These are phyloP conservation scores for Venturia asperata DNA, from an alignment of 2,329 filamentous ascomycete genomes.

Conservation along the genomic window DNA sequence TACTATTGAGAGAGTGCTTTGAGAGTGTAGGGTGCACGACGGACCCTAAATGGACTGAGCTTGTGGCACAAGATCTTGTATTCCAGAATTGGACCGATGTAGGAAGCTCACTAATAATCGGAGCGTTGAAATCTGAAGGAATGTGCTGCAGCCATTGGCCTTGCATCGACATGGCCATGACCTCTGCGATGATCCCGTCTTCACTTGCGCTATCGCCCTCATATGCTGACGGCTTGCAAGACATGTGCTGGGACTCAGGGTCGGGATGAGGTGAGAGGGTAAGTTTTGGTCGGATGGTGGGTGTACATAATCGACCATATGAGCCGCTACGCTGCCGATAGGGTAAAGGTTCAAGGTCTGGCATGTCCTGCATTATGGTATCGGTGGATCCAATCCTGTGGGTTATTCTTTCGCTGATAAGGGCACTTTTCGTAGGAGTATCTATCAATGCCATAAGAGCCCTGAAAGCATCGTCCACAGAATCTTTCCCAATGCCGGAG, in stretches of 20 bases:
- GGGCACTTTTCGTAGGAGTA: neutral
- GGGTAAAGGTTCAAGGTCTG: neutral
- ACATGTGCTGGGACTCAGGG: neutral
- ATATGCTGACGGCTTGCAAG: neutral
- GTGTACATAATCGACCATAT: neutral
- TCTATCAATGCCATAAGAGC: conserved; percentile 2
- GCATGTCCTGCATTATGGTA: neutral
- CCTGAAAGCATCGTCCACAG: conserved; percentile 1
- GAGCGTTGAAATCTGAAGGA: neutral
- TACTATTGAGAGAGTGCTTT: neutral
- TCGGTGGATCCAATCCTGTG: neutral
- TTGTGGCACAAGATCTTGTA: neutral
- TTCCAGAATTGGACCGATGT: neutral
- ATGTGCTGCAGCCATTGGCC: neutral
- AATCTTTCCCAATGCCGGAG: neutral
- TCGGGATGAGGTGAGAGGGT: neutral
- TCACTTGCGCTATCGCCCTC: neutral
- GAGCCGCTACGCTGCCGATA: neutral
- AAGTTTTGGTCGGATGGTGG: neutral
- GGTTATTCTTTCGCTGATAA: neutral
- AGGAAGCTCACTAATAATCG: neutral
- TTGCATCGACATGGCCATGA: neutral
- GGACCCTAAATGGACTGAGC: neutral
- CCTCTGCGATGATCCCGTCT: neutral
- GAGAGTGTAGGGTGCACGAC: neutral